Percentiles rank a stretch among this genome's conserved stretches.
phyloP scores from a whole-genome alignment of 352 stramenopile species.

The Thalassiosira mediterranea region DNA sequence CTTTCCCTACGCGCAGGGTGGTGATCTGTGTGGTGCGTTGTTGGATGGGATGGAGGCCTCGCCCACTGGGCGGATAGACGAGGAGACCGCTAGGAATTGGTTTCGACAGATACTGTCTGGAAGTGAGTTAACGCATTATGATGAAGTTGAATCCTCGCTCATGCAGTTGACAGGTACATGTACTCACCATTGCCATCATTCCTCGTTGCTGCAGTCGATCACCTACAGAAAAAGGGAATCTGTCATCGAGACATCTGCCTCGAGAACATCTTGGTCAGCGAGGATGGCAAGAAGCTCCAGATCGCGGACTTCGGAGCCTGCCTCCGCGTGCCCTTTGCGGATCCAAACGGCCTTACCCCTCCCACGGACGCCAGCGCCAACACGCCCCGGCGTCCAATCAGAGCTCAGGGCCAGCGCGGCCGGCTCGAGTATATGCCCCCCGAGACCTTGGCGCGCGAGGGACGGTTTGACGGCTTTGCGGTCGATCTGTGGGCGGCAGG shows the following conservation, averaged over 20 bases:
- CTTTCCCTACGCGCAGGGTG: slow-evolving; percentile 84
- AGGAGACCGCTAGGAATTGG: slow-evolving; percentile 81
- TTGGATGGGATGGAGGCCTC: slow-evolving; percentile 65
- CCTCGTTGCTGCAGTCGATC: too few species aligned
- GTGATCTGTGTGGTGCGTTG: slow-evolving; percentile 87
- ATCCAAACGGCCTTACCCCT: slow-evolving; percentile 39
- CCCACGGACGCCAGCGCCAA: slow-evolving; percentile 50
- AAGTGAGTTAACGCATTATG: too few species aligned
- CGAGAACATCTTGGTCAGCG: slow-evolving; percentile 97
- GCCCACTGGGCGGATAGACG: slow-evolving; percentile 72
- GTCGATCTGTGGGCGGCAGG: slow-evolving; percentile 95
- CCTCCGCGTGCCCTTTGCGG: slow-evolving; percentile 80
- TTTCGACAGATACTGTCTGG: slow-evolving; percentile 84
- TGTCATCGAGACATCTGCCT: slow-evolving; percentile 94
- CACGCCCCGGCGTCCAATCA: slow-evolving; percentile 70
- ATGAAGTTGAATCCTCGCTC: too few species aligned
- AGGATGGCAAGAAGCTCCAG: slow-evolving; percentile 80
- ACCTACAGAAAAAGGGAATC: slow-evolving; percentile 81
- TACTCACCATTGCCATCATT: too few species aligned
- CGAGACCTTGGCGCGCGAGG: slow-evolving; percentile 84
- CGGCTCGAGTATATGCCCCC: slow-evolving; percentile 98
- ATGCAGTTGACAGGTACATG: too few species aligned
- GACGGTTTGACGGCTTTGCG: slow-evolving; percentile 90
- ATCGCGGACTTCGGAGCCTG: slow-evolving; percentile 90
- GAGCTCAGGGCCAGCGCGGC: slow-evolving; percentile 83